Evolutionary conservation across 2,329 filamentous ascomycete species (phyloP).

Genomic region (Fusarium veterinarium): DNA sequence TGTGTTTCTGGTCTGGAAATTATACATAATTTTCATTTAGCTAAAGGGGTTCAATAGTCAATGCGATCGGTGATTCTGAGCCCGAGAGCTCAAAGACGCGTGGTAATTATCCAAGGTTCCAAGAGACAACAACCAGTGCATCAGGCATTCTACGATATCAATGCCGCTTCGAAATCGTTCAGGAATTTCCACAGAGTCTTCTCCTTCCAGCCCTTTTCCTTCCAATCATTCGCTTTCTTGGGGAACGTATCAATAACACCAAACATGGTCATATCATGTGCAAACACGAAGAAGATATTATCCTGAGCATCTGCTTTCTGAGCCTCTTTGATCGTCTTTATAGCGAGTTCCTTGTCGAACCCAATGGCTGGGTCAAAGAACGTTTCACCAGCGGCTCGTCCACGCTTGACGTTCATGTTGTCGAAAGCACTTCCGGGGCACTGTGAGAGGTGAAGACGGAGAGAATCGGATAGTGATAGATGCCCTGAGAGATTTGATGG

Average conservation of each 20-base stretch:
- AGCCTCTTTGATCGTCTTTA: background rate
- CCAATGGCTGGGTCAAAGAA: conserved; percentile 18
- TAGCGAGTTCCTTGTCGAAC: background rate
- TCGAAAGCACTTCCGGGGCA: conserved; percentile 3
- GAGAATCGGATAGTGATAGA: conserved; percentile 1
- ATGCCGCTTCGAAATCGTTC: background rate
- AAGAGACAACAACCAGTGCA: too few species aligned
- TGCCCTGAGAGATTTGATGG: background rate
- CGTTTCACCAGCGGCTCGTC: background rate
- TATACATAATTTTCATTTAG: too few species aligned
- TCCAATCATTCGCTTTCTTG: conserved; percentile 5
- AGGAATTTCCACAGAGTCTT: conserved; percentile 15
- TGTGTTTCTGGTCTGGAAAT: background rate
- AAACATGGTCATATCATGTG: conserved; percentile 6
- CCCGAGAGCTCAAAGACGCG: too few species aligned
- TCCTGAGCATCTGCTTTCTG: conserved; percentile 15
- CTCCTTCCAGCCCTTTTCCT: conserved; percentile 5
- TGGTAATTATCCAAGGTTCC: too few species aligned
- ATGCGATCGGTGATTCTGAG: too few species aligned
- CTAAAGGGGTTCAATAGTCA: background rate
- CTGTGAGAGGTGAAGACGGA: background rate
- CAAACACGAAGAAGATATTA: conserved; percentile 10
- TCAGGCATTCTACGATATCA: background rate
- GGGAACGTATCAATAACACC: conserved; percentile 10
- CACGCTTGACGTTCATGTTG: background rate